phyloP scores from a whole-genome alignment of 495 filamentous ascomycete genomes.

The Penicillium subrubescens region DNA sequence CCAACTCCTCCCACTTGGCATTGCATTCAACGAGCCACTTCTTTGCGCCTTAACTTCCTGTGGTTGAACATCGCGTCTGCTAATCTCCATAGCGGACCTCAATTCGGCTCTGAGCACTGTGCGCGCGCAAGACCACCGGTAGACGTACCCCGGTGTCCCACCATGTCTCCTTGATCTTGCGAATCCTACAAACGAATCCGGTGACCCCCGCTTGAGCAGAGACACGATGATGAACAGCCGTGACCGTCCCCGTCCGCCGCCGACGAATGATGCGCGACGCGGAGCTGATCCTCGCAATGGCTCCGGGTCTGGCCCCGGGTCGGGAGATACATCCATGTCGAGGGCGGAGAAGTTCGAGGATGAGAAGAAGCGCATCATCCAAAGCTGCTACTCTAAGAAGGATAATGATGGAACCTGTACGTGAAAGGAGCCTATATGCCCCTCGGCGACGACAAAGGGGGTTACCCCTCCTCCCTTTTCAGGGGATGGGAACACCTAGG shows the following conservation, averaged over 20 bases:
- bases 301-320: conserved; percentile 26
- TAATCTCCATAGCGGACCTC: not conserved
- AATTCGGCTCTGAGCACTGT: conserved; percentile 16
- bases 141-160: conserved; percentile 27
- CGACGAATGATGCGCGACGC: conserved; percentile 33
- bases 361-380: conserved; percentile 88
- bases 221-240: conserved; percentile 40
- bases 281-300: conserved; percentile 39
- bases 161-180: conserved; percentile 42
- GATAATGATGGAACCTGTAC: conserved; percentile 80
- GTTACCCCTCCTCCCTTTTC: not conserved
- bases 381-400: conserved; percentile 87
- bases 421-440: conserved; percentile 29
- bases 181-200: conserved; percentile 32
- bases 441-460: not conserved
- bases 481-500: conserved; percentile 14
- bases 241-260: conserved; percentile 38
- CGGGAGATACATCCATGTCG: conserved; percentile 40
- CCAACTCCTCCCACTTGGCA: conserved; percentile 14
- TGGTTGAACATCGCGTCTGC: not conserved
- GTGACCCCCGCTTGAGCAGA: conserved; percentile 22
- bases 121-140: conserved; percentile 19
- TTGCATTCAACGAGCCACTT: conserved; percentile 7
- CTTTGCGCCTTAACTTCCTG: not conserved
- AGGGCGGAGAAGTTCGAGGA: conserved; percentile 93